phyloP scores from a whole-genome alignment of 2,329 filamentous ascomycete species.

The Aspergillus unguis region DNA sequence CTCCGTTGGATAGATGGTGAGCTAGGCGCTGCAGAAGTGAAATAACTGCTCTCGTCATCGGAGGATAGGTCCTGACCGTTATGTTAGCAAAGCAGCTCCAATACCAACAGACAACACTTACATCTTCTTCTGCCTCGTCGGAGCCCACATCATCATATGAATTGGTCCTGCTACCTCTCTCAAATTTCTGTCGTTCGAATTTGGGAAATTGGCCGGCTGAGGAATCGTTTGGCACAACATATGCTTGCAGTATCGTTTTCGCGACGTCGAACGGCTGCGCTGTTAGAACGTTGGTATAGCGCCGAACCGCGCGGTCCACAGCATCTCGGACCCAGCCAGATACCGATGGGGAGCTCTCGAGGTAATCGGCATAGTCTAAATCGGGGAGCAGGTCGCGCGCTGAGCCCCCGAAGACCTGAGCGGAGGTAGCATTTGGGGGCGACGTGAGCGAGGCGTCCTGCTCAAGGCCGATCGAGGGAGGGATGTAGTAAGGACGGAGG shows the following conservation, averaged over 20 bases:
- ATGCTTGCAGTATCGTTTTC: slow-evolving; percentile 85
- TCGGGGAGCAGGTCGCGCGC: slow-evolving; percentile 85
- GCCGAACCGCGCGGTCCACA: slow-evolving; percentile 82
- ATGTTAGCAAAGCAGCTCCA: neutral
- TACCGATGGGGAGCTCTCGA: slow-evolving; percentile 72
- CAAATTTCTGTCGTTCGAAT: slow-evolving; percentile 29
- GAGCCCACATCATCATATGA: slow-evolving; percentile 31
- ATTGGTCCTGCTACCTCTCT: slow-evolving; percentile 24
- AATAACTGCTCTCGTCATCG: slow-evolving; percentile 81
- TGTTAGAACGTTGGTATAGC: slow-evolving; percentile 83
- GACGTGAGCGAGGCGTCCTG: slow-evolving; percentile 38
- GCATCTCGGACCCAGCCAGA: slow-evolving; percentile 72
- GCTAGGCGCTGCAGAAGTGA: slow-evolving; percentile 60
- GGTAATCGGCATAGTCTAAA: slow-evolving; percentile 85
- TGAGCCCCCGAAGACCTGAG: slow-evolving; percentile 55
- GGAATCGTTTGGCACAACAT: slow-evolving; percentile 45
- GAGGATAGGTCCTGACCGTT: slow-evolving; percentile 45
- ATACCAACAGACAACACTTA: slow-evolving; percentile 16
- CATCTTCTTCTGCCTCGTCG: slow-evolving; percentile 26
- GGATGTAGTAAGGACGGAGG: slow-evolving; percentile 60
- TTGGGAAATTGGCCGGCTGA: slow-evolving; percentile 29
- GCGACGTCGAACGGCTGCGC: slow-evolving; percentile 96
- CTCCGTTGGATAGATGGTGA: slow-evolving; percentile 42
- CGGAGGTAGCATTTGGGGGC: slow-evolving; percentile 40
- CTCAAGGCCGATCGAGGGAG: slow-evolving; percentile 62